phyloP scores from a whole-genome alignment of 129 eudicot genomes.

The Centrapalus pauciflorus region DNA sequence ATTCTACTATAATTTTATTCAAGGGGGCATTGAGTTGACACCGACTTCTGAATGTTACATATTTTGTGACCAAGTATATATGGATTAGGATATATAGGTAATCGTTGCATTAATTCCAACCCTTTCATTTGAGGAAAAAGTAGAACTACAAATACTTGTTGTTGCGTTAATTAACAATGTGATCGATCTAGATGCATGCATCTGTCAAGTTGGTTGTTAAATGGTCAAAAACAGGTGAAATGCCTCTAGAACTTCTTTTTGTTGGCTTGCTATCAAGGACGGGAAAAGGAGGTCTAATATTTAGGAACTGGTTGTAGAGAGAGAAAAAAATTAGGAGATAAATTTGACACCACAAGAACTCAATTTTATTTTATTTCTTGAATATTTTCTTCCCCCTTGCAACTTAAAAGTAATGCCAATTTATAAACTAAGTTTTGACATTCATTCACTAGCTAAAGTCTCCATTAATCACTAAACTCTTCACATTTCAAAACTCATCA shows the following conservation, averaged over 20 bases:
- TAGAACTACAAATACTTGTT: not conserved
- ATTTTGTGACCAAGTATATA: too few species aligned
- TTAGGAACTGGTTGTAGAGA: not conserved
- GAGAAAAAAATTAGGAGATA: too few species aligned
- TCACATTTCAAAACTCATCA: too few species aligned
- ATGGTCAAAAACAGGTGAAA: not conserved
- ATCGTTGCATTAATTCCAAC: not conserved
- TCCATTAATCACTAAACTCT: too few species aligned
- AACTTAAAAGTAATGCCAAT: too few species aligned
- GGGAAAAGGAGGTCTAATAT: not conserved
- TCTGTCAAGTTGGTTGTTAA: not conserved
- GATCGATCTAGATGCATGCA: constrained; percentile 5
- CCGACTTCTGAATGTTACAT: too few species aligned
- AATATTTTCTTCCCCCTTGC: too few species aligned
- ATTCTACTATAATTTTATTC: too few species aligned
- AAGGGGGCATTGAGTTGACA: not conserved
- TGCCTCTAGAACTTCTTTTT: not conserved
- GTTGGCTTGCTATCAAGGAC: not conserved
- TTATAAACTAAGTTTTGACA: too few species aligned
- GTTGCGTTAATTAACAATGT: not conserved
- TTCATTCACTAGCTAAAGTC: too few species aligned
- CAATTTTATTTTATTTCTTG: too few species aligned
- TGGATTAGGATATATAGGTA: not conserved
- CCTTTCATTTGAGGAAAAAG: not conserved
- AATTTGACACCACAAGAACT: too few species aligned